Percentiles rank a stretch among this genome's conserved stretches.
Evolutionary conservation across 176 grass and related monocot species (phyloP).

Genomic region (Zoysia pacifica): DNA sequence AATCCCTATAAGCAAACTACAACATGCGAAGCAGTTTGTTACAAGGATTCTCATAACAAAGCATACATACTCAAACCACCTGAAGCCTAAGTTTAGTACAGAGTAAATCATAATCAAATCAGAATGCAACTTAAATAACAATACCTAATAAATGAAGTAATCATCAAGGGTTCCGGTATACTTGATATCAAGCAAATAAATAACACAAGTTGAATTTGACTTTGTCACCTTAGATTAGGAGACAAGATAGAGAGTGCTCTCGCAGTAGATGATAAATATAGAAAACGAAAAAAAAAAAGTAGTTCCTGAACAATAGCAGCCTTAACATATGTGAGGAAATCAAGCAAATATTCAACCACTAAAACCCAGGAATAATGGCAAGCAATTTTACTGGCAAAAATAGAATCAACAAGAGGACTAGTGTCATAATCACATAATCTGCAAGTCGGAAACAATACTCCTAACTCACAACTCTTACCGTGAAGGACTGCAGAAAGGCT

Average conservation of each 20-base stretch:
- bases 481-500: constrained; percentile 74
- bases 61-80: background rate
- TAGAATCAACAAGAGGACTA: background rate
- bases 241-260: background rate
- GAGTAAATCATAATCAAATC: constrained; percentile 6
- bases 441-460: background rate
- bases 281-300: background rate
- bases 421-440: constrained; percentile 10
- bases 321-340: constrained; percentile 1
- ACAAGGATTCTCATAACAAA: background rate
- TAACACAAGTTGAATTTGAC: background rate
- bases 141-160: constrained; percentile 10
- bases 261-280: constrained; percentile 5
- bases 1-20: background rate
- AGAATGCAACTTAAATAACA: background rate
- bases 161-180: background rate
- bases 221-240: constrained; percentile 3
- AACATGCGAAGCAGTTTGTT: background rate
- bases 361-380: constrained; percentile 28
- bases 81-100: background rate
- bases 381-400: background rate
- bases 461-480: constrained; percentile 42
- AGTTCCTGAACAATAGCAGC: background rate
- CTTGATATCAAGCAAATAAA: constrained; percentile 24
- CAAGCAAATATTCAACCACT: constrained; percentile 2